A percentile compares a stretch with the other conserved stretches of the same genome.
Evolutionary conservation across 2,329 filamentous ascomycete species (phyloP).

Genomic region (Laburnicola sp.): DNA sequence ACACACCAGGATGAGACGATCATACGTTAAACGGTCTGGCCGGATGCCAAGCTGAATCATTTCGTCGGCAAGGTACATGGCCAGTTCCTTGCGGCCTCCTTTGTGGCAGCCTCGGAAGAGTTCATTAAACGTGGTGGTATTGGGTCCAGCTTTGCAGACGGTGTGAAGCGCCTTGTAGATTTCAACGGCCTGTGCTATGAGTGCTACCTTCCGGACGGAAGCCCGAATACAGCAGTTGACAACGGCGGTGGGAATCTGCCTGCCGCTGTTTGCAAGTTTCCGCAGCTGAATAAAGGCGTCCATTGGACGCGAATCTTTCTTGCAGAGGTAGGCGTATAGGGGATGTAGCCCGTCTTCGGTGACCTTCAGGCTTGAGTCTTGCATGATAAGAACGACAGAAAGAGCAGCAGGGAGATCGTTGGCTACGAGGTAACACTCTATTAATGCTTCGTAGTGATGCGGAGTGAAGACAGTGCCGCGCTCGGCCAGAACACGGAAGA

Average conservation of each 20-base stretch:
- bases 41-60: conserved; percentile 60
- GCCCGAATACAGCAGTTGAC: conserved; percentile 59
- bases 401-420: conserved; percentile 69
- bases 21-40: conserved; percentile 64
- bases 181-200: conserved; percentile 57
- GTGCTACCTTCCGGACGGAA: conserved; percentile 48
- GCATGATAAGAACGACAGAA: conserved; percentile 73
- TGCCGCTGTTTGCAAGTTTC: conserved; percentile 54
- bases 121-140: conserved; percentile 63
- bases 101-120: conserved; percentile 57
- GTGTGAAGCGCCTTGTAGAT: conserved; percentile 65
- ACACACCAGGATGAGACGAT: conserved; percentile 63
- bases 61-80: conserved; percentile 65
- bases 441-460: conserved; percentile 78
- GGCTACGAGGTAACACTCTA: conserved; percentile 67
- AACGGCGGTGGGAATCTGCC: conserved; percentile 56
- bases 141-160: conserved; percentile 51
- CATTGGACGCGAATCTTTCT: conserved; percentile 52
- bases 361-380: conserved; percentile 61
- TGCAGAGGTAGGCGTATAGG: conserved; percentile 61
- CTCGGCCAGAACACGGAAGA: conserved; percentile 66
- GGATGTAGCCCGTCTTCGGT: conserved; percentile 64
- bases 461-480: conserved; percentile 61
- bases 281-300: conserved; percentile 62
- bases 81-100: conserved; percentile 53